These are phyloP conservation scores for Candida gorgasii DNA, from an alignment of 805 yeast genomes.

Conservation along the genomic window DNA sequence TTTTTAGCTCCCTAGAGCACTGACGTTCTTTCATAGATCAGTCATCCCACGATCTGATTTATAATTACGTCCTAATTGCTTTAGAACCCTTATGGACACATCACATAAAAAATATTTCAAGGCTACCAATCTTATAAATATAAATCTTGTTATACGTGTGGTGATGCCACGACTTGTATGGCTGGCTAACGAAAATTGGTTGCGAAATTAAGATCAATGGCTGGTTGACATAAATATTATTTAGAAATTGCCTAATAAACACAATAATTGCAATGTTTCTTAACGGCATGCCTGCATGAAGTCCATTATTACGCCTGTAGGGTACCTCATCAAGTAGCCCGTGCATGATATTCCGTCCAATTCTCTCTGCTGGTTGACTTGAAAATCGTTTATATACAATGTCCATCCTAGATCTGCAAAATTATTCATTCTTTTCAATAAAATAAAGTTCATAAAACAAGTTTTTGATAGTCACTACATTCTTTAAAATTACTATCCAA, in stretches of 20 bases:
- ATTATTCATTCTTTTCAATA: constrained; percentile 2
- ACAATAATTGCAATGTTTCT: background rate
- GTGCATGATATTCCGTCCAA: background rate
- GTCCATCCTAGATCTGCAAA: constrained; percentile 2
- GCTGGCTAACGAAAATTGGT: constrained; percentile 4
- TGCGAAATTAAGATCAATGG: constrained; percentile 7
- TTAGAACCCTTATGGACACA: background rate
- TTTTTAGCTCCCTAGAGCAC: no score
- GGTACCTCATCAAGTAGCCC: background rate
- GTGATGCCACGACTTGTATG: background rate
- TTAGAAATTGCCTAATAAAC: background rate
- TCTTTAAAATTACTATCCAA: constrained; percentile 3
- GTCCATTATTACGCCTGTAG: constrained; percentile 1
- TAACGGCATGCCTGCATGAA: constrained; percentile 5
- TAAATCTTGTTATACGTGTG: background rate
- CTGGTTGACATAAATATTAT: constrained; percentile 3
- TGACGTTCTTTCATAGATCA: no score
- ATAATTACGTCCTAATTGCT: background rate
- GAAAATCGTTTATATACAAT: constrained; percentile 4
- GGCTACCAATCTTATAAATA: constrained; percentile 5
- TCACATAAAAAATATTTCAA: constrained; percentile 1
- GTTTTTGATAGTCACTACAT: constrained; percentile 3
- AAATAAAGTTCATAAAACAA: background rate
- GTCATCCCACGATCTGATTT: no score
- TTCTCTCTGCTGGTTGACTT: constrained; percentile 3